Evolutionary conservation across 208 protist species (phyloP).

Genomic region (Trichomonas vaginalis): DNA sequence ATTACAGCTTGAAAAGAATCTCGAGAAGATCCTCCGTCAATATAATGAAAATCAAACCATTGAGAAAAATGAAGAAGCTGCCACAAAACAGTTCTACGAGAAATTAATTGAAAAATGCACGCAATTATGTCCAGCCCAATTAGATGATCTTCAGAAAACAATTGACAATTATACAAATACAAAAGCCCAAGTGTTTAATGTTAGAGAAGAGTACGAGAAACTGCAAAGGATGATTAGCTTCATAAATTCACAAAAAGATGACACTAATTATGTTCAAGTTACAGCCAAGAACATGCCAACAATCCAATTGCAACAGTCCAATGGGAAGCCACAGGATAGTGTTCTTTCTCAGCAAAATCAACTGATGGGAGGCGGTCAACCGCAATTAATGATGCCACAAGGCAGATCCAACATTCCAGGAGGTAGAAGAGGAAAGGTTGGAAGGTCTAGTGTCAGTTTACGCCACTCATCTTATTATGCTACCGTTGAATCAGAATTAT

Average conservation of each 20-base stretch:
- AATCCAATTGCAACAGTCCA: too few species aligned
- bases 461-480: too few species aligned
- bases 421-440: too few species aligned
- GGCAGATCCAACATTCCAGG: too few species aligned
- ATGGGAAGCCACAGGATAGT: too few species aligned
- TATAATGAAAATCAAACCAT: neutral
- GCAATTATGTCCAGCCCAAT: neutral
- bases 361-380: too few species aligned
- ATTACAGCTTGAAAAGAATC: neutral
- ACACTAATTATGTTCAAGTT: neutral
- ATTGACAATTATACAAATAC: neutral
- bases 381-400: too few species aligned
- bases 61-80: neutral
- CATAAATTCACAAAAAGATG: neutral
- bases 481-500: too few species aligned
- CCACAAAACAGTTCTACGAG: neutral
- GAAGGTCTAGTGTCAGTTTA: too few species aligned
- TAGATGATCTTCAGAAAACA: neutral
- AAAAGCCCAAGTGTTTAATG: neutral
- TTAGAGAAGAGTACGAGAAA: neutral
- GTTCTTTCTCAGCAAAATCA: too few species aligned
- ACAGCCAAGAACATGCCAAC: neutral
- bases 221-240: neutral
- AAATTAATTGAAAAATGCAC: neutral
- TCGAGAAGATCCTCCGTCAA: neutral